Conservation (phyloP, 495 filamentous ascomycete genomes). For the Penicillium bovifimosum region DNA sequence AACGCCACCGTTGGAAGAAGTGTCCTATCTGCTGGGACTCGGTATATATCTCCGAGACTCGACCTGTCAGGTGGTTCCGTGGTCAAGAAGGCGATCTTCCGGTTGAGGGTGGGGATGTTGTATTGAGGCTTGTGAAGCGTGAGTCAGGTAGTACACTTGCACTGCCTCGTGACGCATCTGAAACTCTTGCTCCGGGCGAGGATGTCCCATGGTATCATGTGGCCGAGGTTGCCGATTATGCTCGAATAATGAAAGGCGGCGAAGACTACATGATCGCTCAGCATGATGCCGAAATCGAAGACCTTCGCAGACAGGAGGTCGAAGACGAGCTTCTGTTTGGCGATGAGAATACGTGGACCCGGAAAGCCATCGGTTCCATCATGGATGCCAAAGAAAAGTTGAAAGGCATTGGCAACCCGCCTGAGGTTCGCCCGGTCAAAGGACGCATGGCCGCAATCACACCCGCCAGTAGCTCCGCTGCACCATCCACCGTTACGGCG, state of each 20-base stretch:
- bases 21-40: conserved; percentile 94
- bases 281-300: conserved; percentile 69
- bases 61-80: conserved; percentile 84
- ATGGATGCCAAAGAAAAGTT: conserved; percentile 66
- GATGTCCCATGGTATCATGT: conserved; percentile 92
- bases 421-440: conserved; percentile 40
- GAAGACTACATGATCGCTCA: conserved; percentile 80
- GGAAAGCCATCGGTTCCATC: conserved; percentile 70
- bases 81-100: conserved; percentile 81
- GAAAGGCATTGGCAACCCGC: conserved; percentile 66
- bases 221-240: conserved; percentile 90
- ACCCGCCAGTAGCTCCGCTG: conserved; percentile 37
- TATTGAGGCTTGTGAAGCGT: conserved; percentile 77
- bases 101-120: conserved; percentile 79
- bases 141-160: conserved; percentile 76
- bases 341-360: conserved; percentile 87
- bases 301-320: conserved; percentile 66
- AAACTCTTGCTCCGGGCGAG: conserved; percentile 58
- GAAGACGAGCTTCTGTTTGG: conserved; percentile 93
- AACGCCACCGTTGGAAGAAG: conserved; percentile 81
- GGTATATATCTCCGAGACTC: conserved; percentile 81
- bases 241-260: conserved; percentile 90
- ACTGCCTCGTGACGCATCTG: conserved; percentile 76
- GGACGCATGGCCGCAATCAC: conserved; percentile 43
- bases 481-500: conserved; percentile 1